phyloP scores from a whole-genome alignment of 306 rosid genomes.

The Canavalia ensiformis region DNA sequence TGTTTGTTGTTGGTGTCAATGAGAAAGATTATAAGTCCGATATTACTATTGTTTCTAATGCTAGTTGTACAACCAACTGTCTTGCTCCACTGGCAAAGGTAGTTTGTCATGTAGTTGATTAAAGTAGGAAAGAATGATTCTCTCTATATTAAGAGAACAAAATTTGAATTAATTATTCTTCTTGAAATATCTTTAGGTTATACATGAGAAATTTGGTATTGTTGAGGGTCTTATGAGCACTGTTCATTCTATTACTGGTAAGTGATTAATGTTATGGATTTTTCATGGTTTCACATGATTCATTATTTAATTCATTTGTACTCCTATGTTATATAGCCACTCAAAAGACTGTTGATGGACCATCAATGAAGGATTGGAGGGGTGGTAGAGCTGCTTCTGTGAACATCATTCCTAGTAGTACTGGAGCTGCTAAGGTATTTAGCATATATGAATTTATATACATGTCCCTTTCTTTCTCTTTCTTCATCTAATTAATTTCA shows the following conservation, averaged over 20 bases:
- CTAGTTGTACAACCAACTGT: constrained; percentile 93
- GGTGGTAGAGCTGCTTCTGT: constrained; percentile 97
- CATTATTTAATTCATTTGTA: background rate
- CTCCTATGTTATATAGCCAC: constrained; percentile 63
- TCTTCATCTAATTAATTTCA: background rate
- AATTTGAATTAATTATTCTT: background rate
- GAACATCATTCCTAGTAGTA: constrained; percentile 95
- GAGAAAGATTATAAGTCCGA: constrained; percentile 87
- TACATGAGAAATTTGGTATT: constrained; percentile 83
- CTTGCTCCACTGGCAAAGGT: constrained; percentile 97
- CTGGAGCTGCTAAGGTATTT: constrained; percentile 94
- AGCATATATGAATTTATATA: background rate
- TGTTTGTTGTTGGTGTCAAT: constrained; percentile 96
- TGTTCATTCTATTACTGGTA: constrained; percentile 88
- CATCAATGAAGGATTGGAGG: constrained; percentile 95
- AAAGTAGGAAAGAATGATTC: background rate
- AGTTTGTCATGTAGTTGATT: background rate
- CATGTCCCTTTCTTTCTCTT: background rate
- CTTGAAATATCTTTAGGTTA: constrained; percentile 61
- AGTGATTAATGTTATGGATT: constrained; percentile 35
- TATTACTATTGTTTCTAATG: constrained; percentile 74
- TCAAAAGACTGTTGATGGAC: constrained; percentile 97
- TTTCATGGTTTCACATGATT: background rate
- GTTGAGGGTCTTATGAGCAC: constrained; percentile 95
- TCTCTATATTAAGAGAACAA: background rate